phyloP scores from a whole-genome alignment of 1,139 yeast genomes.

The Waltiozyma sp. region DNA sequence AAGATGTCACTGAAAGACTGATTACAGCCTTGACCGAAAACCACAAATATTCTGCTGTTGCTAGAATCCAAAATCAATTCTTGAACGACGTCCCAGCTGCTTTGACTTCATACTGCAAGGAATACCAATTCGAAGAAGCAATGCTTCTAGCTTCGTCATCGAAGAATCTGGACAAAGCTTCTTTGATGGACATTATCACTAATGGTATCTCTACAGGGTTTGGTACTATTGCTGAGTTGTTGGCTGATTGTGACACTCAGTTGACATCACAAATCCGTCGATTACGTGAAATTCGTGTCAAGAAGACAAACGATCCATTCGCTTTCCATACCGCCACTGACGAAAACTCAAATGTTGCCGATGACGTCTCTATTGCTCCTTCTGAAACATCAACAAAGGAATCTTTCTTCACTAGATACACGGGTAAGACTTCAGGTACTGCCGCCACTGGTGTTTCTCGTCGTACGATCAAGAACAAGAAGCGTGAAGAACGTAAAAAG shows the following conservation, averaged over 20 bases:
- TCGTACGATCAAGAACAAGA: conserved; percentile 78
- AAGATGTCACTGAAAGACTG: conserved; percentile 45
- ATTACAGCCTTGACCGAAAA: conserved; percentile 52
- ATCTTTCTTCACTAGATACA: conserved; percentile 87
- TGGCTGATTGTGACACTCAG: conserved; percentile 89
- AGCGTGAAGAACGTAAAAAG: conserved; percentile 90
- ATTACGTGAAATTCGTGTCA: conserved; percentile 71
- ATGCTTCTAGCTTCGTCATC: conserved; percentile 42
- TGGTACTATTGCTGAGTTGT: conserved; percentile 73
- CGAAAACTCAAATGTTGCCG: conserved; percentile 66
- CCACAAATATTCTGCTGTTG: conserved; percentile 77
- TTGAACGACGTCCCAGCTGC: conserved; percentile 54
- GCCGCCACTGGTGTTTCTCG: conserved; percentile 96
- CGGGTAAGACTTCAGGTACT: conserved; percentile 92
- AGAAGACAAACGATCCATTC: conserved; percentile 76
- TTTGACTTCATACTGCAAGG: conserved; percentile 59
- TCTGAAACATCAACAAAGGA: conserved; percentile 90
- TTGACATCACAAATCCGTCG: conserved; percentile 72
- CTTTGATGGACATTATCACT: conserved; percentile 44
- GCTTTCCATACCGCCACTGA: conserved; percentile 64
- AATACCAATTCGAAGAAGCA: conserved; percentile 68
- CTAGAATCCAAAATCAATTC: conserved; percentile 57
- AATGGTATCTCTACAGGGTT: conserved; percentile 78
- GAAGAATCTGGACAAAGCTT: conserved; percentile 32
- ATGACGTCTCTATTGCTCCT: conserved; percentile 89